These are phyloP conservation scores for Papiliotrema flavescens DNA, from an alignment of 1,284 basidiomycete species.

Conservation along the genomic window DNA sequence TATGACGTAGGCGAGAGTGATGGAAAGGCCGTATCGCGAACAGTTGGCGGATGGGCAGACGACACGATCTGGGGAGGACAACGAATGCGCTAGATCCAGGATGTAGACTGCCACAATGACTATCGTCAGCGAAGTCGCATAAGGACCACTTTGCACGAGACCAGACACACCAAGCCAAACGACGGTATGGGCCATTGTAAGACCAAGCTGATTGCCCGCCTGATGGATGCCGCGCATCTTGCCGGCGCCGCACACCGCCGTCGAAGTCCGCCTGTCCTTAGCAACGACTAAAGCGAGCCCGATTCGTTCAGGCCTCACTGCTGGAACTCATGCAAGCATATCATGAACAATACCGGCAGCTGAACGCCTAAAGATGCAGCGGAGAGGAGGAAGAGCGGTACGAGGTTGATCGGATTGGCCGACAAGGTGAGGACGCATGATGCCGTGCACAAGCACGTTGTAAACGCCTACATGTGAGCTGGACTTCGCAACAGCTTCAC, in stretches of 20 bases:
- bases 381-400: slow-evolving; percentile 1
- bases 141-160: background rate
- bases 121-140: background rate
- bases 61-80: background rate
- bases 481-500: too few species aligned
- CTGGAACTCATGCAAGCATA: background rate
- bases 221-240: slow-evolving; percentile 1
- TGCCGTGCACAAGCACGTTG: background rate
- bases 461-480: background rate
- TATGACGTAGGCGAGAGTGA: slow-evolving; percentile 2
- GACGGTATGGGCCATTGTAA: background rate
- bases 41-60: slow-evolving; percentile 3
- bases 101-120: slow-evolving; percentile 4
- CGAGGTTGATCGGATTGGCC: background rate
- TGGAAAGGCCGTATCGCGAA: background rate
- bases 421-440: slow-evolving; percentile 1
- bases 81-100: background rate
- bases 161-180: slow-evolving; percentile 4
- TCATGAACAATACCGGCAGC: slow-evolving; percentile 1
- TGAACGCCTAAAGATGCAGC: background rate
- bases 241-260: background rate
- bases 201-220: slow-evolving; percentile 1
- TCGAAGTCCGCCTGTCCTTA: background rate
- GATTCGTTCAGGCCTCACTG: background rate
- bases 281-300: background rate